Evolutionary conservation across 2,329 filamentous ascomycete genomes (phyloP).

Genomic region (Ophiostoma sp.): DNA sequence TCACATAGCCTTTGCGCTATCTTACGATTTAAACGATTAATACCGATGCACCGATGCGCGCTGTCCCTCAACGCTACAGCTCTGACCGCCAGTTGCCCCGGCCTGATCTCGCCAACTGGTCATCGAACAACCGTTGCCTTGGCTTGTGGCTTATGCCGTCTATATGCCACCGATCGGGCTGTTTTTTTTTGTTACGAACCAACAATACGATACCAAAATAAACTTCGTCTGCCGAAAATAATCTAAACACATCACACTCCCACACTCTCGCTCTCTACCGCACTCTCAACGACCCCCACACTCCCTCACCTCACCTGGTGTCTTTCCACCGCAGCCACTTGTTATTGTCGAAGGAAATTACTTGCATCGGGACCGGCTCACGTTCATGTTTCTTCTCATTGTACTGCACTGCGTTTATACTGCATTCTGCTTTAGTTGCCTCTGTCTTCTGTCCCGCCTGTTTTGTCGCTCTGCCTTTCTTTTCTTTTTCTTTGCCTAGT

Average conservation of each 20-base stretch:
- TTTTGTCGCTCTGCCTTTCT: neutral
- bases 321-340: neutral
- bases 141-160: neutral
- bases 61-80: slow-evolving; percentile 12
- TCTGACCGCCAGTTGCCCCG: neutral
- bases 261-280: neutral
- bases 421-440: neutral
- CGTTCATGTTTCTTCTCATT: slow-evolving; percentile 14
- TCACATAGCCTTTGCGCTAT: slow-evolving; percentile 12
- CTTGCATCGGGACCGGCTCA: slow-evolving; percentile 19
- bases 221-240: neutral
- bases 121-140: neutral
- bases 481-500: slow-evolving; percentile 20
- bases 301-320: neutral
- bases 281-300: neutral
- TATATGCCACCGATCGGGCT: neutral
- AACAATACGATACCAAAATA: slow-evolving; percentile 6
- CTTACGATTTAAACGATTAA: slow-evolving; percentile 11
- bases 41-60: neutral
- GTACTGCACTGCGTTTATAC: neutral
- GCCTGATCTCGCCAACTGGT: neutral
- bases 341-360: neutral
- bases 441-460: neutral
- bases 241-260: neutral
- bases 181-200: neutral